phyloP scores from a whole-genome alignment of 1,284 basidiomycete genomes.

The Puccinia horiana region DNA sequence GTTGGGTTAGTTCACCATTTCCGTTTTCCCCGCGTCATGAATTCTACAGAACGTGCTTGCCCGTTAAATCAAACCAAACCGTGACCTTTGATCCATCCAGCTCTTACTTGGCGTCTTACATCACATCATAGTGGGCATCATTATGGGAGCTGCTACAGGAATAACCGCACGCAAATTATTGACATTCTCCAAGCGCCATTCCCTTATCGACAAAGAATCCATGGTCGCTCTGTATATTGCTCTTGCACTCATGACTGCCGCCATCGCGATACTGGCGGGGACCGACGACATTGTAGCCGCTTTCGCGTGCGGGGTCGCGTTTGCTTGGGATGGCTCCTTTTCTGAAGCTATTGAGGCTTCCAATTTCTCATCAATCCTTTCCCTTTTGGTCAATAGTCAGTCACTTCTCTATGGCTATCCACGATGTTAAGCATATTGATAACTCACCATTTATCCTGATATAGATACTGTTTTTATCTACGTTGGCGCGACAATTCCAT shows the following conservation, averaged over 20 bases:
- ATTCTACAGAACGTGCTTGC: not conserved
- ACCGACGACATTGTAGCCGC: constrained; percentile 92
- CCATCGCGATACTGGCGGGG: constrained; percentile 80
- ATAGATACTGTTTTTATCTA: constrained; percentile 37
- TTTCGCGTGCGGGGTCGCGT: constrained; percentile 91
- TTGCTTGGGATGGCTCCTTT: constrained; percentile 86
- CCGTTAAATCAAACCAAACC: constrained; percentile 58
- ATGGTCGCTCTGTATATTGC: constrained; percentile 83
- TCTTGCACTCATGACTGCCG: constrained; percentile 74
- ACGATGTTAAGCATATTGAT: constrained; percentile 66
- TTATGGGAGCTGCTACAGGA: constrained; percentile 78
- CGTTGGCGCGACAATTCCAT: constrained; percentile 79
- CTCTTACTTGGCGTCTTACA: constrained; percentile 64
- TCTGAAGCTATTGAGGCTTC: constrained; percentile 93
- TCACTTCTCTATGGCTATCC: constrained; percentile 50
- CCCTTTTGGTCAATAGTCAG: constrained; percentile 64
- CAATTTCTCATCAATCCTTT: constrained; percentile 94
- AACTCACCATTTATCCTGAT: constrained; percentile 63
- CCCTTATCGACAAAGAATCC: constrained; percentile 92
- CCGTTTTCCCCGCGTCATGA: not conserved
- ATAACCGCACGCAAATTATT: constrained; percentile 86
- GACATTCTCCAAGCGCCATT: constrained; percentile 86
- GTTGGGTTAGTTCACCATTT: constrained; percentile 50
- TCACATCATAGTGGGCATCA: constrained; percentile 76
- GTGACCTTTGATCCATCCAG: constrained; percentile 31